These are phyloP conservation scores for Haplosporangium gracile DNA, from an alignment of 192 early-diverging fungal genomes.

Conservation along the genomic window DNA sequence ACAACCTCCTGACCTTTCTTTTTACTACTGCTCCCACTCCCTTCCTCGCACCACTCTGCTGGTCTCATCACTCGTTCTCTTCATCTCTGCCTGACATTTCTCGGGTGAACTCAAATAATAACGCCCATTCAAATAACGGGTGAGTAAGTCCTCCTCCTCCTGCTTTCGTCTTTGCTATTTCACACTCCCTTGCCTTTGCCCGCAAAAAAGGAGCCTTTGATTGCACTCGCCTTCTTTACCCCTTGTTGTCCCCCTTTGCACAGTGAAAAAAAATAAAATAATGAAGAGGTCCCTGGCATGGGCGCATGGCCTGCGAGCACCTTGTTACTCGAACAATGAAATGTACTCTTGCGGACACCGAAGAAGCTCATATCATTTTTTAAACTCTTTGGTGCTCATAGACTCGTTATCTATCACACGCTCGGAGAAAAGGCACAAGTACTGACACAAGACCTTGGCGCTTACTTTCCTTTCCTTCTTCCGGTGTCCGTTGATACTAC, in stretches of 20 bases:
- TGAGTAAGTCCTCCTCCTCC: background rate
- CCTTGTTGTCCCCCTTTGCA: background rate
- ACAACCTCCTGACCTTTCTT: background rate
- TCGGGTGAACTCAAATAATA: background rate
- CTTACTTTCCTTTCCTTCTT: background rate
- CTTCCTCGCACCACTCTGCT: background rate
- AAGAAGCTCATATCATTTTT: background rate
- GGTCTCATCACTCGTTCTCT: background rate
- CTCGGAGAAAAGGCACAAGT: background rate
- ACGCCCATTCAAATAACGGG: background rate
- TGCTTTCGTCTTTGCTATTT: background rate
- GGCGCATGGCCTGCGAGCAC: background rate
- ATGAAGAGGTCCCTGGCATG: background rate
- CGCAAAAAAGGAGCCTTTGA: background rate
- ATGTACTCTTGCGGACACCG: background rate
- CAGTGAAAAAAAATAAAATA: background rate
- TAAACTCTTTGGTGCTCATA: background rate
- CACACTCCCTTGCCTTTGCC: background rate
- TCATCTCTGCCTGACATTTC: background rate
- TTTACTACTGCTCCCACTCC: background rate
- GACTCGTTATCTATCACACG: background rate
- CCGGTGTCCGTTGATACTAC: background rate
- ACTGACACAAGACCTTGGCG: background rate
- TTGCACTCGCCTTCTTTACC: background rate
- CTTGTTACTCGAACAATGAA: background rate